Evolutionary conservation across 2,329 filamentous ascomycete species (phyloP), one percentile per base, ranked within the genome.

Genomic region (Colletotrichum coccodes): DNA sequence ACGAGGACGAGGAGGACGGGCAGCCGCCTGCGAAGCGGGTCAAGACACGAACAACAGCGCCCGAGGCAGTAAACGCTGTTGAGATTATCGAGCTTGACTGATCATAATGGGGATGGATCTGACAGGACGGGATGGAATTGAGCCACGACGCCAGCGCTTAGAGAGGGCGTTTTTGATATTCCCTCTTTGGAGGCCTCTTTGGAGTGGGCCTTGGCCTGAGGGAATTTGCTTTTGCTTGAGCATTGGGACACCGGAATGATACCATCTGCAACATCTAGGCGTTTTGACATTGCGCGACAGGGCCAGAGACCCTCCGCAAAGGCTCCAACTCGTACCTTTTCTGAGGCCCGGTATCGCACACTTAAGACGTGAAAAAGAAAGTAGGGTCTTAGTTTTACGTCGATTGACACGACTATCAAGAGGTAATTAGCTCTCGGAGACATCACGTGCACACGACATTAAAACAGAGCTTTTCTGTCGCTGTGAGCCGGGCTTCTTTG

Each of bases 71-170:
- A 26, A 53, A 26, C 3, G 50, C 47, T 11, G 34, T 70, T 6
- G 70, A 71, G 32, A 46, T 72, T 18, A 72, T 72, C 26, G 70
- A 69, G 30, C 38, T 72, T 53, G 70, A 72, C 21, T 72, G 52
- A 65, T 54, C 4, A 34, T 11, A 16, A 32, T 6, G 62, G 36
- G 34, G 23, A 49, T 9, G 14, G n/a, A 9, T 30, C 23, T 6
- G 16, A 9, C 7, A 26, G 56, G 40, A 47, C 12, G n/a, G n/a
- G 23, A 26, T 9, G 28, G 18, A 40, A 28, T 9, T 11, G 16
- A 9, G 7, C 8, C 16, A 36, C 50, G 32, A 23, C 30, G 21
- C 14, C n/a, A 44, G 21, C 36, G 38, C 47, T 34, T 46, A 44
- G 28, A 14, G 6, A 7, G 28, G 8, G 42, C 34, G 50, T 36